Conservation (phyloP, 2,329 filamentous ascomycete species). For the Aspergillus aculeatinus region DNA sequence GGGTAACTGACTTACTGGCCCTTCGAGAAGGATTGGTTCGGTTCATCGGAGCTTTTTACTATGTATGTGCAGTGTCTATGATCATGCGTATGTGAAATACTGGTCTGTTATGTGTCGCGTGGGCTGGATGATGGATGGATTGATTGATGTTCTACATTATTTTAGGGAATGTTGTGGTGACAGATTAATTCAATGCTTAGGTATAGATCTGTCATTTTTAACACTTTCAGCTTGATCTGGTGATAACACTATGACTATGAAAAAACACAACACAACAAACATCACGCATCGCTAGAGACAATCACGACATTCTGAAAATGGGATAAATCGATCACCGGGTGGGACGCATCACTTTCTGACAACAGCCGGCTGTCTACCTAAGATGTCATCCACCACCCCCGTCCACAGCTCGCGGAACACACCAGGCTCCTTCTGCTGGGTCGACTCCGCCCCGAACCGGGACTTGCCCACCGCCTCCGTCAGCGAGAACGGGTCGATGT, state of each 20-base stretch:
- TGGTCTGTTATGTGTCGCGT: no score
- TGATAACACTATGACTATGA: neutral
- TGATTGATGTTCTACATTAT: no score
- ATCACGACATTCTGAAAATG: neutral
- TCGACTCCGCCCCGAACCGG: slow-evolving; percentile 36
- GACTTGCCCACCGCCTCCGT: slow-evolving; percentile 50
- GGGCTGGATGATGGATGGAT: no score
- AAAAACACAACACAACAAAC: slow-evolving; percentile 1
- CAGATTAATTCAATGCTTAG: neutral
- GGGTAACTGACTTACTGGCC: no score
- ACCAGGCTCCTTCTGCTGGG: slow-evolving; percentile 35
- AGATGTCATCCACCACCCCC: slow-evolving; percentile 39
- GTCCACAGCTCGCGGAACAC: slow-evolving; percentile 37
- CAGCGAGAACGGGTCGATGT: slow-evolving; percentile 58
- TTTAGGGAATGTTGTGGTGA: neutral
- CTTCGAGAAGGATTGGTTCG: no score
- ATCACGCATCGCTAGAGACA: slow-evolving; percentile 15
- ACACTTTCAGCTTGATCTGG: no score
- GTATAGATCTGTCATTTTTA: neutral
- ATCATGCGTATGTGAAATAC: no score
- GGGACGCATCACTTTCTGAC: slow-evolving; percentile 19
- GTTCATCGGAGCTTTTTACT: neutral
- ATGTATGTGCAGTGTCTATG: no score
- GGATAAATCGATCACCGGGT: neutral
- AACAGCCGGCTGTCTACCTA: slow-evolving; percentile 30